Base-by-base conservation (phyloP, 208 protist genomes). In the Porcisia hertigi region DNA sequence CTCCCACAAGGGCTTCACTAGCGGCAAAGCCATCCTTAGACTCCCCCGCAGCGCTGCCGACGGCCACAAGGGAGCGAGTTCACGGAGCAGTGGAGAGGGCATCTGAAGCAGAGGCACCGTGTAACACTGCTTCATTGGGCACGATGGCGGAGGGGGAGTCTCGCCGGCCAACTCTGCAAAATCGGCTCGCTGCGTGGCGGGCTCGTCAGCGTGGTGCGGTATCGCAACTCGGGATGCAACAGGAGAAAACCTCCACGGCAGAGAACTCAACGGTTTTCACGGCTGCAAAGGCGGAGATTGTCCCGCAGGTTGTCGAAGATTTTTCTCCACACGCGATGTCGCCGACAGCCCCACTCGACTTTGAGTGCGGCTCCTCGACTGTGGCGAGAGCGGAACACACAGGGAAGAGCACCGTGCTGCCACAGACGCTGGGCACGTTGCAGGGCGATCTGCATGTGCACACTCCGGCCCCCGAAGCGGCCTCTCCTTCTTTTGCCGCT, bases 181-280 rank as follows among this genome's bases (percentile, higher is more conserved):
- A 82, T n/a, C 79, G 84, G 41, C 69, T 92, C 36, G 88, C 88
- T 30, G 69, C 82, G 34, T 92, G 83, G 83, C 80, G 88, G 23
- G 84, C 83, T 7, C 83, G 82, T 25, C 77, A 83, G 59, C 73
- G 69, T 49, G 11, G 8, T 59, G n/a, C 43, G 8, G 66, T 2
- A 57, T 36, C 30, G 25, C 66, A 2, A 57, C 25, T 25, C 20
- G 63, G 25, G 54, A 49, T 30, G 9, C 25, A 41, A 47, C 25
- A 36, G 66, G 7, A 47, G 23, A 36, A 52, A 49, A 25, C 9
- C 23, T 52, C 41, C 6, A 67, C 63, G 12, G 41, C 23, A 1
- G 41, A 25, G 18, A 12, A 20, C 23, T 9, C 41, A 20, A 57
- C 47, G 20, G 20, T 34, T 1, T 16, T 25, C 25, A 39, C 43